Base-by-base conservation (phyloP, 805 yeast species). In the Wickerhamiella musiphila region DNA sequence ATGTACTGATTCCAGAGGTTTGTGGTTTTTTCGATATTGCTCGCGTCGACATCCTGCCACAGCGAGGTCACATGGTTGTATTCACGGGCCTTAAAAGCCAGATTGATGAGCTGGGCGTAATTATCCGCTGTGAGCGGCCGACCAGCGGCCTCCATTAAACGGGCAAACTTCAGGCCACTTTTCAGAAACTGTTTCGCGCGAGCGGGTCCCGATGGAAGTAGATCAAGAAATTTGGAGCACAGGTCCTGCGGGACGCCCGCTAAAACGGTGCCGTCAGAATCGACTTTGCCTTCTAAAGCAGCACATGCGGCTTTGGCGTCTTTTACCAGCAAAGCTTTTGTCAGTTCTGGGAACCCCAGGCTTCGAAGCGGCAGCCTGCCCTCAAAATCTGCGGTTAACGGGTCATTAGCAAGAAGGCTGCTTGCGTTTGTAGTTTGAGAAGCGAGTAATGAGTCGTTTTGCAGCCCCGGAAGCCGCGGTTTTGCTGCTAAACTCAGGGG, bases 1-100 rank as follows among this genome's bases (percentile, higher is more conserved):
- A 54, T 47, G 34, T 53, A 54, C 20, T 44, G 45, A 39, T 54
- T 54, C 56, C 56, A 53, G 28, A 52, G 45, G 15, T 38, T 39
- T 11, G 48, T 37, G 15, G 45, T 44, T 17, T 41, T 34, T 14
- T 30, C 23, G 15, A 50, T 35, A 6, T 40, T 35, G 14, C 16
- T 14, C 23, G 23, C 28, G 20, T 40, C 31, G 31, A 41, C 42
- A 17, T 46, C 48, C 3, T 27, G 17, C 57, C 57, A 52, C 15
- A 46, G 32, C 19, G 20, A n/a, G 9, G 44, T 40, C 10, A 50
- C 49, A 1, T 32, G 33, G 2, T 26, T 28, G 21, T 37, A 29
- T 7, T 43, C 36, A 10, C 42, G 40, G n/a, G 48, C 41, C 17
- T 44, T 41, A 28, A 43, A 41, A n/a, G 53, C 52, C 5, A 41